Percentiles rank a stretch among this genome's conserved stretches.
Conservation (phyloP, 176 grass and related monocot species). For the Echinochloa phyllopogon region DNA sequence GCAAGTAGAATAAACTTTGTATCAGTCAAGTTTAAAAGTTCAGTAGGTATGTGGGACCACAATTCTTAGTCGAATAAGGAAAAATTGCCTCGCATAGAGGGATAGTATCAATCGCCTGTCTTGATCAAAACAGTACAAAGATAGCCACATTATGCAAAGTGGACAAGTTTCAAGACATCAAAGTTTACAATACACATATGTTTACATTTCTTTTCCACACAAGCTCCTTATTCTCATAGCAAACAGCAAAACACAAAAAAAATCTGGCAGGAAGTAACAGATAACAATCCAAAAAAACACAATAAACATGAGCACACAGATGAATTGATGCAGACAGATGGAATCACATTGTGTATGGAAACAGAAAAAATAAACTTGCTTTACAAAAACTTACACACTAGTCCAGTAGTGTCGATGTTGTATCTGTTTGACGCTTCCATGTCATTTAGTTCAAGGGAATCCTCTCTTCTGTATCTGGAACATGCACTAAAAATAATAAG, state of each 20-base stretch:
- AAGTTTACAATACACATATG: not conserved
- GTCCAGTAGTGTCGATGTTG: slow-evolving; percentile 88
- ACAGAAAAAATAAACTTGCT: slow-evolving; percentile 36
- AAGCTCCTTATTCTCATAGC: not conserved
- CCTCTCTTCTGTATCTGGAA: slow-evolving; percentile 85
- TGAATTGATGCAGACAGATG: slow-evolving; percentile 11
- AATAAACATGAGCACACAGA: slow-evolving; percentile 1
- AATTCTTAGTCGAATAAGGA: not conserved
- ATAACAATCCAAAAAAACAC: not conserved
- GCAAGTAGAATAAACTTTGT: slow-evolving; percentile 22
- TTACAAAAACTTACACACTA: slow-evolving; percentile 85
- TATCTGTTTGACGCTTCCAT: slow-evolving; percentile 74
- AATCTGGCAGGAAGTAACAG: slow-evolving; percentile 1
- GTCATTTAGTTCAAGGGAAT: slow-evolving; percentile 77
- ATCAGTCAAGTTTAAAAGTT: not conserved
- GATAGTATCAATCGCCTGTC: not conserved
- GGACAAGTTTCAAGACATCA: not conserved
- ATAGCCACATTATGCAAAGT: not conserved
- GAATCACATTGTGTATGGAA: slow-evolving; percentile 10
- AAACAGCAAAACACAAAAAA: slow-evolving; percentile 10
- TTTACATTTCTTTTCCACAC: slow-evolving; percentile 18
- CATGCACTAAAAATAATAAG: slow-evolving; percentile 37
- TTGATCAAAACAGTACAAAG: slow-evolving; percentile 13
- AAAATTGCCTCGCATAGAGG: not conserved
- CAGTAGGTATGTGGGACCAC: not conserved